Conservation (phyloP, 805 yeast species). For the Ogataea angusta region DNA sequence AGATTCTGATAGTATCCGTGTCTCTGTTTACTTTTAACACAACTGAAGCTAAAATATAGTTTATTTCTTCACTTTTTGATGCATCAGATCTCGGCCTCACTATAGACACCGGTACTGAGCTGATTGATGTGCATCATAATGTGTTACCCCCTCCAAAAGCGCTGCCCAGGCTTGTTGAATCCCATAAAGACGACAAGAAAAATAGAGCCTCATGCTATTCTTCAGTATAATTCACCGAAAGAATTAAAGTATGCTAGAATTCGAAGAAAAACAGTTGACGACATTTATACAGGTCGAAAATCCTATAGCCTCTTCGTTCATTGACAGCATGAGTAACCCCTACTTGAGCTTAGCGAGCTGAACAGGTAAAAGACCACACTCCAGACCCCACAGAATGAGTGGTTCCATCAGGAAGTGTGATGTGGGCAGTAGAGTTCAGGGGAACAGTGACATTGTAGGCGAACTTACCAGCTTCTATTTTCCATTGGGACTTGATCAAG, state of each 20-base stretch:
- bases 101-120: too few relatives aligned
- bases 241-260: background rate
- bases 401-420: slow-evolving; percentile 15
- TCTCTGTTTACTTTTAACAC: too few relatives aligned
- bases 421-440: slow-evolving; percentile 7
- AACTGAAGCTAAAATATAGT: too few relatives aligned
- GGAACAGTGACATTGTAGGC: slow-evolving; percentile 13
- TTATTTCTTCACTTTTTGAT: too few relatives aligned
- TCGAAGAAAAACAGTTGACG: background rate
- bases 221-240: too few relatives aligned
- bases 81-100: too few relatives aligned
- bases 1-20: too few relatives aligned
- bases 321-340: background rate
- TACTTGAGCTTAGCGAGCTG: background rate
- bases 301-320: background rate
- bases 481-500: slow-evolving; percentile 13
- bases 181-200: too few relatives aligned
- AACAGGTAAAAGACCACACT: slow-evolving; percentile 1
- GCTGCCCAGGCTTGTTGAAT: too few relatives aligned
- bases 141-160: too few relatives aligned
- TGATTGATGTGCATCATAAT: too few relatives aligned
- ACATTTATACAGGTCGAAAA: background rate
- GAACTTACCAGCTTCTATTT: slow-evolving; percentile 7
- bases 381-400: slow-evolving; percentile 14
- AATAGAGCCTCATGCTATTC: too few relatives aligned